Conservation (phyloP, 331 rosid species). For the Malus hybrid region DNA sequence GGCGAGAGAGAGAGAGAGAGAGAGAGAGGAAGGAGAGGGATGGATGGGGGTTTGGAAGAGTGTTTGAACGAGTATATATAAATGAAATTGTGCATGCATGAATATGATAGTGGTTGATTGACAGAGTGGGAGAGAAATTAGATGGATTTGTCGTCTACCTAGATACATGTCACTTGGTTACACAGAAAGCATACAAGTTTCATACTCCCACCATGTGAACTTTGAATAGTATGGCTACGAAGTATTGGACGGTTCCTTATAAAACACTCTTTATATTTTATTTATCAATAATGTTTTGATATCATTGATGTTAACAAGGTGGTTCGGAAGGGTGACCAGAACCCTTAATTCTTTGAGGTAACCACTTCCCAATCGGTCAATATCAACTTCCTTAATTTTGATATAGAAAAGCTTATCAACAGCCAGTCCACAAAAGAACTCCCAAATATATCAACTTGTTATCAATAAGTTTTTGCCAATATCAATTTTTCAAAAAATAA, state of each 20-base stretch:
- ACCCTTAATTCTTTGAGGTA: too few species aligned
- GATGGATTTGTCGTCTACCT: slow-evolving; percentile 32
- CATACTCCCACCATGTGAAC: not conserved
- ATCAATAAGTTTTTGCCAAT: too few species aligned
- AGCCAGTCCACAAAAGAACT: too few species aligned
- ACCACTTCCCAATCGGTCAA: too few species aligned
- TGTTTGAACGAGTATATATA: slow-evolving; percentile 7
- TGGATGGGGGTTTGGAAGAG: slow-evolving; percentile 5
- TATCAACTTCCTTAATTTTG: too few species aligned
- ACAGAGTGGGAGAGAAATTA: slow-evolving; percentile 4
- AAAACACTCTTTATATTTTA: too few species aligned
- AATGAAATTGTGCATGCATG: slow-evolving; percentile 22
- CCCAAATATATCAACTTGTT: too few species aligned
- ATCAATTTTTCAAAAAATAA: too few species aligned
- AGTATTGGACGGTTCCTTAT: not conserved
- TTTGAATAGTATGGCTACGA: too few species aligned
- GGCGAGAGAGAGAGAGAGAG: not conserved
- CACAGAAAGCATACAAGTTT: not conserved
- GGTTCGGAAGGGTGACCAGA: too few species aligned
- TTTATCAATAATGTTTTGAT: not conserved
- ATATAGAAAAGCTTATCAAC: too few species aligned
- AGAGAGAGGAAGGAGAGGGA: not conserved
- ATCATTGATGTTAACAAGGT: too few species aligned
- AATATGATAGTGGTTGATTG: slow-evolving; percentile 6
- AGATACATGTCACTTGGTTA: not conserved